These are phyloP conservation scores for Cymbopogon citratus DNA, from an alignment of 176 grass and related monocot genomes.

Conservation along the genomic window DNA sequence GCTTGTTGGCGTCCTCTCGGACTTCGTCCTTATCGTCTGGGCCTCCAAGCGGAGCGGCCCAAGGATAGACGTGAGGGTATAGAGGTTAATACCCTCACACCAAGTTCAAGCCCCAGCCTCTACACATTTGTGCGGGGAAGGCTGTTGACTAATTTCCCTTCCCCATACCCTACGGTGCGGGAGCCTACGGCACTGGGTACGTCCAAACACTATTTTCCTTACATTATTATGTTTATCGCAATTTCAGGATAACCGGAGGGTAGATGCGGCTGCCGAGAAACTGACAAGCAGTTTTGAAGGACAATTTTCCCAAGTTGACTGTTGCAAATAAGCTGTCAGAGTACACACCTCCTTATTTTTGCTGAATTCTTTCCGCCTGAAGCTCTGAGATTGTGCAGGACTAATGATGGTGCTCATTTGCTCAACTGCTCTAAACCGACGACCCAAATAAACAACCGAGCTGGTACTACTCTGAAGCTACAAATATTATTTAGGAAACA, in stretches of 20 bases:
- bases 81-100: no score
- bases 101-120: no score
- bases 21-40: no score
- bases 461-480: conserved; percentile 29
- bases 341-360: conserved; percentile 25
- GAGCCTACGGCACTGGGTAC: no score
- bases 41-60: no score
- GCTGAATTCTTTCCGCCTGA: conserved; percentile 41
- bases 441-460: conserved; percentile 31
- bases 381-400: conserved; percentile 43
- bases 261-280: conserved; percentile 35
- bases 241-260: conserved; percentile 54
- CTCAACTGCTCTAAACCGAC: conserved; percentile 26
- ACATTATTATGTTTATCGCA: conserved; percentile 9
- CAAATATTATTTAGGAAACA: conserved; percentile 38
- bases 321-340: conserved; percentile 38
- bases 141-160: no score
- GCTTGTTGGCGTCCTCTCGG: no score
- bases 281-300: conserved; percentile 39
- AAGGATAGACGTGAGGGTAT: no score
- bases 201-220: no score
- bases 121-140: no score
- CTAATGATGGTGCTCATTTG: conserved; percentile 38
- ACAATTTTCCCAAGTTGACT: conserved; percentile 39
- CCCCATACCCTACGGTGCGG: no score